These are phyloP conservation scores for Omphalotus guepiniiformis DNA, from an alignment of 768 basidiomycete species.

Conservation along the genomic window DNA sequence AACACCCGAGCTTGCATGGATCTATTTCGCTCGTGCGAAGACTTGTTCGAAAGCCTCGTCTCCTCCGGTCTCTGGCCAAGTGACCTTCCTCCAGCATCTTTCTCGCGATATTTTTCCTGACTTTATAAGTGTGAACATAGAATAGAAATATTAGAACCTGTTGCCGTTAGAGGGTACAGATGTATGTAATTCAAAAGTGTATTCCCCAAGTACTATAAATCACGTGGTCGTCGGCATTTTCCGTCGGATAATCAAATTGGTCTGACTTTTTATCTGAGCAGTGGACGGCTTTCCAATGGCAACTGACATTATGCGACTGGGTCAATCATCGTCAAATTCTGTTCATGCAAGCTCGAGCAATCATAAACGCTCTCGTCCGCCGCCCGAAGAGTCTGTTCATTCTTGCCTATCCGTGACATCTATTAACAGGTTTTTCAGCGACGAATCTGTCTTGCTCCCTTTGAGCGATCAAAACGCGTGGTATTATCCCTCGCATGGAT, in stretches of 20 bases:
- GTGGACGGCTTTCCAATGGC: slow-evolving; percentile 2
- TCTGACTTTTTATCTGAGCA: no score
- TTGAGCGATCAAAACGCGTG: slow-evolving; percentile 72
- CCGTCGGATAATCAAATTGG: no score
- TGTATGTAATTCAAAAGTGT: no score
- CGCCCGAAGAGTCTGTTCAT: slow-evolving; percentile 1
- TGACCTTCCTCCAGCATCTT: slow-evolving; percentile 34
- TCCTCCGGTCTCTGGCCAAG: slow-evolving; percentile 48
- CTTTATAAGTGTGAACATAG: no score
- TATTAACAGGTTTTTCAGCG: slow-evolving; percentile 11
- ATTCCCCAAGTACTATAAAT: no score
- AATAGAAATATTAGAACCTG: no score
- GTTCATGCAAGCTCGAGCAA: neutral
- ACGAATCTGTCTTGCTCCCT: slow-evolving; percentile 38
- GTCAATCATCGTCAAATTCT: neutral
- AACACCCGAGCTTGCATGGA: slow-evolving; percentile 46
- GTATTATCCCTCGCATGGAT: slow-evolving; percentile 82
- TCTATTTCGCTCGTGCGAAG: slow-evolving; percentile 47
- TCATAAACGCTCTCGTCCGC: neutral
- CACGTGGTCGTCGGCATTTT: no score
- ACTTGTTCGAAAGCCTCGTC: slow-evolving; percentile 43
- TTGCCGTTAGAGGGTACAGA: no score
- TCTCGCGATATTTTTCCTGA: slow-evolving; percentile 30
- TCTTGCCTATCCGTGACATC: neutral
- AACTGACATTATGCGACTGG: slow-evolving; percentile 1